phyloP scores from a whole-genome alignment of 352 stramenopile species.

The Poterioochromonas sp. region DNA sequence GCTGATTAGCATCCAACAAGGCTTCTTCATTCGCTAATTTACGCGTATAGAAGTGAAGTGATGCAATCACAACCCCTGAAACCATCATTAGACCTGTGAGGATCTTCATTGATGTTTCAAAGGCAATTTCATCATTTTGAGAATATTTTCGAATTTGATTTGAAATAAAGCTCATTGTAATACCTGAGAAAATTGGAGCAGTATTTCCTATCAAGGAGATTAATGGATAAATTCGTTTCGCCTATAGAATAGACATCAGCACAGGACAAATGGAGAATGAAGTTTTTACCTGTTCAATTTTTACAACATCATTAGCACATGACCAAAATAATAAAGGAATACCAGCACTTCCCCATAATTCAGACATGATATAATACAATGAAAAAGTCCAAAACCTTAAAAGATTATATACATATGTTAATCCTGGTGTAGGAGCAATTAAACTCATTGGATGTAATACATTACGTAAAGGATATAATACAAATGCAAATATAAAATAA shows the following conservation, averaged over 20 bases:
- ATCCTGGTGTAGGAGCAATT: slow-evolving; percentile 36
- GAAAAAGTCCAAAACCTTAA: slow-evolving; percentile 49
- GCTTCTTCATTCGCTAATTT: not conserved
- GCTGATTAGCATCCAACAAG: not conserved
- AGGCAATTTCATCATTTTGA: not conserved
- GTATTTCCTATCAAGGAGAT: slow-evolving; percentile 18
- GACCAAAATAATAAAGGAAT: slow-evolving; percentile 75
- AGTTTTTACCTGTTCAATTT: slow-evolving; percentile 60
- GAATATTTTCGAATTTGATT: not conserved
- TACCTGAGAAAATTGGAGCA: not conserved
- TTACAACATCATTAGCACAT: slow-evolving; percentile 70
- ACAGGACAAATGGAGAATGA: slow-evolving; percentile 24
- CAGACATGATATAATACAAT: slow-evolving; percentile 66
- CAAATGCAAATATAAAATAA: slow-evolving; percentile 55
- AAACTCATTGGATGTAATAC: slow-evolving; percentile 39
- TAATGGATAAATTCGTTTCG: slow-evolving; percentile 14
- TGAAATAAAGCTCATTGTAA: not conserved
- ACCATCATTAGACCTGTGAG: not conserved
- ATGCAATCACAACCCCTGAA: not conserved
- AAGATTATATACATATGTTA: slow-evolving; percentile 35
- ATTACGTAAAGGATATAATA: slow-evolving; percentile 56
- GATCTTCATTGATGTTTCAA: not conserved
- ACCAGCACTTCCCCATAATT: slow-evolving; percentile 65
- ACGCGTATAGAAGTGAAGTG: not conserved
- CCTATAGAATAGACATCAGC: not conserved